phyloP scores from a whole-genome alignment of 1,284 basidiomycete genomes.

The Psilocybe mexicana region DNA sequence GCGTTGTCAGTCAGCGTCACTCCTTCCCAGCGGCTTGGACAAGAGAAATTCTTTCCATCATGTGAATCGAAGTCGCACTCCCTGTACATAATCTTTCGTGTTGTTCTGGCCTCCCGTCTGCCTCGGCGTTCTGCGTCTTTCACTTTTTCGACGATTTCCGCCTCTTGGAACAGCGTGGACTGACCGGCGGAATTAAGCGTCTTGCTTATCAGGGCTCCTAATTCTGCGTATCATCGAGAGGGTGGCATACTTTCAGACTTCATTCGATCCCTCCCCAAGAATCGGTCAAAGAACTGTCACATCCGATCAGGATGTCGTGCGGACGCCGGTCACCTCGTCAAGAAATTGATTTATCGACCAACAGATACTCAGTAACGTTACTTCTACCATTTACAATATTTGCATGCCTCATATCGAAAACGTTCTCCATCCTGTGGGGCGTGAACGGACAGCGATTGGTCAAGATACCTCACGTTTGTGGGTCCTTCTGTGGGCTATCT shows the following conservation, averaged over 20 bases:
- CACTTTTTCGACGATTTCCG: not conserved
- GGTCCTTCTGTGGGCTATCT: too few species aligned
- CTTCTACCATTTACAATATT: not conserved
- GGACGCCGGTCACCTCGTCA: not conserved
- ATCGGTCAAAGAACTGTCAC: not conserved
- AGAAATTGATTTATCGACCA: not conserved
- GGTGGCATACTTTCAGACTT: not conserved
- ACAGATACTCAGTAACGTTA: not conserved
- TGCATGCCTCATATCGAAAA: too few species aligned
- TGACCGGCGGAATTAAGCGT: not conserved
- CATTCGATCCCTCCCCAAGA: not conserved
- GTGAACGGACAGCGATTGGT: too few species aligned
- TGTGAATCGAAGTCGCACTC: too few species aligned
- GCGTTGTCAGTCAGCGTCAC: too few species aligned
- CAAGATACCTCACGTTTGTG: too few species aligned
- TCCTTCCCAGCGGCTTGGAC: too few species aligned
- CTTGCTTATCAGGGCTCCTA: not conserved
- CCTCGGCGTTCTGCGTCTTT: too few species aligned
- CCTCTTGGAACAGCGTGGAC: not conserved
- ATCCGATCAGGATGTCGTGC: not conserved
- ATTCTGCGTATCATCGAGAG: not conserved
- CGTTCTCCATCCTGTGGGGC: too few species aligned
- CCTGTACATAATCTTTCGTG: too few species aligned
- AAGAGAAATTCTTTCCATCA: too few species aligned
- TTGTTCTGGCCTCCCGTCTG: too few species aligned